These are phyloP conservation scores for Hymenochaete sp. DNA, from an alignment of 1,284 basidiomycete species.

Conservation along the genomic window DNA sequence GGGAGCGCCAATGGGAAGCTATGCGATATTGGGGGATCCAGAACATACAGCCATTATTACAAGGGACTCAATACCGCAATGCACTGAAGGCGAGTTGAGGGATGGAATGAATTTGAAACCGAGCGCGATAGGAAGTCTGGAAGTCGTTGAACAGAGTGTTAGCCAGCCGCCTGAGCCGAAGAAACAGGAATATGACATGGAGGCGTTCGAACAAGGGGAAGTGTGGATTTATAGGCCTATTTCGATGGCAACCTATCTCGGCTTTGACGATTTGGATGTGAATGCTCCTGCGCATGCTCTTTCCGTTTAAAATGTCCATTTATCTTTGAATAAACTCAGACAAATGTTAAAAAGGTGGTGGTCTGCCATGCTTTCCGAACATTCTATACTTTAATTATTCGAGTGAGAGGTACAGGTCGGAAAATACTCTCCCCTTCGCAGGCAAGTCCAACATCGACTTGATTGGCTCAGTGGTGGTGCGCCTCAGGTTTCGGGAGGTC, in stretches of 20 bases:
- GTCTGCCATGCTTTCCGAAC: no score
- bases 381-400: no score
- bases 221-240: constrained; percentile 35
- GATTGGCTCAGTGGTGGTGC: constrained; percentile 34
- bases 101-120: constrained; percentile 20
- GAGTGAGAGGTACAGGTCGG: no score
- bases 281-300: constrained; percentile 3
- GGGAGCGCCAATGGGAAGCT: constrained; percentile 2
- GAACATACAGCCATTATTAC: constrained; percentile 34
- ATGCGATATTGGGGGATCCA: constrained; percentile 28
- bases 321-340: neutral
- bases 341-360: no score
- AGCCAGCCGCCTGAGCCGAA: constrained; percentile 24
- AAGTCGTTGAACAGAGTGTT: constrained; percentile 32
- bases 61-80: constrained; percentile 22
- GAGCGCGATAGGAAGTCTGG: constrained; percentile 25
- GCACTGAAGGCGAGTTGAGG: constrained; percentile 7
- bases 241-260: constrained; percentile 29
- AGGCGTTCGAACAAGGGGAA: constrained; percentile 29
- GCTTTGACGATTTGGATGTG: constrained; percentile 21
- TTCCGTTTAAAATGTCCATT: neutral
- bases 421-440: no score
- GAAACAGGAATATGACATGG: constrained; percentile 25
- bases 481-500: constrained; percentile 49
- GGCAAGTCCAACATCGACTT: neutral